Evolutionary conservation across 495 filamentous ascomycete species (phyloP).

Genomic region (Neurospora sublineolata): DNA sequence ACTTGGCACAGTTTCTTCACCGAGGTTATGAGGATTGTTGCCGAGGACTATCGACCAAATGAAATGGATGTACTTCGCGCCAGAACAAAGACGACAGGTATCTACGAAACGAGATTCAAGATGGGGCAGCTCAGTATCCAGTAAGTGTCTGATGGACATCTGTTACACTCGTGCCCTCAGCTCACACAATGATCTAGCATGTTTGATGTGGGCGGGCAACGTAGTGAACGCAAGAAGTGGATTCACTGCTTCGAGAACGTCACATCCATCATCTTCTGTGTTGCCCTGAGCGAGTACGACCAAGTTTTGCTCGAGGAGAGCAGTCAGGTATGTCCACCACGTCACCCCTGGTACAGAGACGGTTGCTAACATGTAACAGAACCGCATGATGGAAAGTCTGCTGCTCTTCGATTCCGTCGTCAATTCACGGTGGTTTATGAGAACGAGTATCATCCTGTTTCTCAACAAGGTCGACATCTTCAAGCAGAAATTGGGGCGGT

Average conservation of each 20-base stretch:
- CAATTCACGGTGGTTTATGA: conserved; percentile 98
- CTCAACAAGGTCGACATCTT: conserved; percentile 98
- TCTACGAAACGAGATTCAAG: conserved; percentile 94
- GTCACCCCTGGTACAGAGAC: neutral
- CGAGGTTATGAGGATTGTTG: conserved; percentile 76
- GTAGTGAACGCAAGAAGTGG: conserved; percentile 98
- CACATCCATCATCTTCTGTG: conserved; percentile 99
- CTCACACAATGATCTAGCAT: conserved; percentile 49
- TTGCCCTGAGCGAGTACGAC: conserved; percentile 96
- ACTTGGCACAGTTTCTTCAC: conserved; percentile 71
- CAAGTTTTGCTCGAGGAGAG: conserved; percentile 93
- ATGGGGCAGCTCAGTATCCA: conserved; percentile 99
- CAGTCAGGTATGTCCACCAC: conserved; percentile 59
- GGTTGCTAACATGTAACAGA: conserved; percentile 41
- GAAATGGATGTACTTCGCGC: conserved; percentile 91
- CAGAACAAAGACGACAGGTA: conserved; percentile 97
- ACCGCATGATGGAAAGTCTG: conserved; percentile 97
- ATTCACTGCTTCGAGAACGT: conserved; percentile 99
- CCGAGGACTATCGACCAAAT: conserved; percentile 72
- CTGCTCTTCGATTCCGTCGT: conserved; percentile 98
- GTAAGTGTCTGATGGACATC: conserved; percentile 41
- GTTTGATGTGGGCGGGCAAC: conserved; percentile 96
- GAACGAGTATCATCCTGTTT: conserved; percentile 96
- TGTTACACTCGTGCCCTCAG: conserved; percentile 1
- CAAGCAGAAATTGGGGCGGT: conserved; percentile 81